phyloP scores from a whole-genome alignment of 139 green algal genomes.

The Nannochloris sp. region DNA sequence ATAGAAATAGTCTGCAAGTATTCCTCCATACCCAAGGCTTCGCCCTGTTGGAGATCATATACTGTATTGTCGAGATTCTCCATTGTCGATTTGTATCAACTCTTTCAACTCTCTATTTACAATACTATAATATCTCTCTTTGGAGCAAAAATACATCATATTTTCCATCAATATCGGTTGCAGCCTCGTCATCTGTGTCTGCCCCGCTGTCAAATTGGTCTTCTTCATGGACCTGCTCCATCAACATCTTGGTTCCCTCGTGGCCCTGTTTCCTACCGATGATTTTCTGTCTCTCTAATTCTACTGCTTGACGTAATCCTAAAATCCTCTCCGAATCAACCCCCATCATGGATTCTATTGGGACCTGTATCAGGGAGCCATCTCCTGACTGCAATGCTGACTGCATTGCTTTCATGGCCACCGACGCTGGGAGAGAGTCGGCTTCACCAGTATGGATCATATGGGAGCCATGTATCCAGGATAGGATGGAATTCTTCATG shows the following conservation, averaged over 20 bases:
- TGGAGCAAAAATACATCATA: constrained; percentile 4
- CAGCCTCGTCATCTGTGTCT: constrained; percentile 19
- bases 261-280: neutral
- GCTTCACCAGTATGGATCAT: neutral
- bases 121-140: neutral
- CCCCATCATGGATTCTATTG: constrained; percentile 39
- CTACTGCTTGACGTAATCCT: constrained; percentile 20
- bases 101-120: too few species aligned
- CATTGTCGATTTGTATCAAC: too few species aligned
- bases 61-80: too few species aligned
- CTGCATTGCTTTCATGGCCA: constrained; percentile 22
- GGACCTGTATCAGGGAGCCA: constrained; percentile 28
- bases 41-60: too few species aligned
- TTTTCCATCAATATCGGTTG: constrained; percentile 30
- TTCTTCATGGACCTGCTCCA: neutral
- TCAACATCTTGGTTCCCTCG: neutral
- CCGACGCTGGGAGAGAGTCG: neutral
- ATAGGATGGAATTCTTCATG: constrained; percentile 23
- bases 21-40: too few species aligned
- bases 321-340: constrained; percentile 20
- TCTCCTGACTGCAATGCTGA: constrained; percentile 7
- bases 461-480: constrained; percentile 17
- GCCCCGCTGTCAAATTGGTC: constrained; percentile 31
- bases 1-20: too few species aligned
- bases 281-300: constrained; percentile 12